Percentiles rank a stretch among this genome's conserved stretches.
Conservation (phyloP, 345 rosid genomes). For the Salix brachista region DNA sequence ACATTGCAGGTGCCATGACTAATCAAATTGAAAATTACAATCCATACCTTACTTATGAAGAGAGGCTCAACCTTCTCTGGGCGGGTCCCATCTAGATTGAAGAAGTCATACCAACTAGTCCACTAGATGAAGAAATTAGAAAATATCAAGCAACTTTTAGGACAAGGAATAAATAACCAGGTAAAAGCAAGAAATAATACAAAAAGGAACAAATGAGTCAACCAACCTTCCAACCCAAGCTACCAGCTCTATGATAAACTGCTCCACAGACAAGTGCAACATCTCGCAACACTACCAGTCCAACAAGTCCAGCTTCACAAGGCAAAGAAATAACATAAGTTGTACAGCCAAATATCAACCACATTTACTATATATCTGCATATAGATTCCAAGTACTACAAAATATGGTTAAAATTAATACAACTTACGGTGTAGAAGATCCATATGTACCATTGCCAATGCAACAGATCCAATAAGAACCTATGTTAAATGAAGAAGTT, state of each 20-base stretch:
- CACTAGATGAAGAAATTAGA: slow-evolving; percentile 44
- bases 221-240: slow-evolving; percentile 73
- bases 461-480: slow-evolving; percentile 91
- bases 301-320: slow-evolving; percentile 78
- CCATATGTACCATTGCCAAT: slow-evolving; percentile 75
- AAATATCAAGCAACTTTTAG: not conserved
- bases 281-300: slow-evolving; percentile 68
- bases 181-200: not conserved
- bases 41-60: slow-evolving; percentile 76
- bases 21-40: not conserved
- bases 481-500: slow-evolving; percentile 32
- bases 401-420: slow-evolving; percentile 2
- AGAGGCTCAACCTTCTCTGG: slow-evolving; percentile 82
- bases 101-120: slow-evolving; percentile 69
- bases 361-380: not conserved
- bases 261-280: slow-evolving; percentile 76
- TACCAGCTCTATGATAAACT: slow-evolving; percentile 61
- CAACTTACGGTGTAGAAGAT: slow-evolving; percentile 76
- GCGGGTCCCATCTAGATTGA: slow-evolving; percentile 70
- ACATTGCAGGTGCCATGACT: not conserved
- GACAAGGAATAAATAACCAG: not conserved
- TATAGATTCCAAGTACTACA: not conserved
- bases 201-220: not conserved
- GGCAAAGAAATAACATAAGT: not conserved
- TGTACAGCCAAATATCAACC: not conserved